Base-by-base conservation (phyloP, 352 stramenopile species). In the Phytophthora kernoviae region DNA sequence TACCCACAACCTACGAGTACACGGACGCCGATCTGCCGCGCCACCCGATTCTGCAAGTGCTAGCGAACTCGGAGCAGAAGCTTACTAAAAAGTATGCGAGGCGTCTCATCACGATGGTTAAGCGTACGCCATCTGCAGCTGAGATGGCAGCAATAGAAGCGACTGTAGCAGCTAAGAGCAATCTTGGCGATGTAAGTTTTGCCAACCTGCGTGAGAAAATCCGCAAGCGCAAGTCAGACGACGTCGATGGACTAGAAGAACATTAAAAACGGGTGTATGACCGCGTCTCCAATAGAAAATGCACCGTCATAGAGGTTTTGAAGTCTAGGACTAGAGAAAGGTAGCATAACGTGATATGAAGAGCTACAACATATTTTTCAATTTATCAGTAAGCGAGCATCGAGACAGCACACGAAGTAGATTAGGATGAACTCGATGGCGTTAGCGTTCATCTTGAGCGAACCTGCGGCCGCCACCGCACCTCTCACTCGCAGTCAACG, bases 101-200 rank as follows among this genome's bases (percentile, higher is more conserved):
- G 12, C 75, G 84, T 22, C 64, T 96, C 18, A 91, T 97, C 50
- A 95, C 84, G 36, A 97, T 97, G 89, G 68, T 91, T 36, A 96
- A 96, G 70, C 68, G 61, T 40, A 68, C 65, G 7, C 55, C 64
- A 27, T 48, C 46, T 21, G 53, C 58, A 34, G 40, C 56, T 17
- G 53, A 69, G 22, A 66, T 65, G 27, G 49, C 56, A 41, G 44
- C 51, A 12, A 20, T 32, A 15, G 44, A 32, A 57, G 22, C 33
- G 7, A 51, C 15, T 58, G 44, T 41, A 43, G 48, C 34, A 41
- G 62, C 30, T 53, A 70, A 50, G 45, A 54, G n/a, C 34, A 62
- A 68, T 12, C 22, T 60, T 21, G 65, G 69, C 27, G 73, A 84
- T 54, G 70, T 68, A 49, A 89, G 81, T 63, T 89, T 86, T 51